A percentile compares a stretch with the other conserved stretches of the same genome.
These are phyloP conservation scores for Phyllosticta capitalensis DNA, from an alignment of 2,329 filamentous ascomycete species.

Conservation along the genomic window DNA sequence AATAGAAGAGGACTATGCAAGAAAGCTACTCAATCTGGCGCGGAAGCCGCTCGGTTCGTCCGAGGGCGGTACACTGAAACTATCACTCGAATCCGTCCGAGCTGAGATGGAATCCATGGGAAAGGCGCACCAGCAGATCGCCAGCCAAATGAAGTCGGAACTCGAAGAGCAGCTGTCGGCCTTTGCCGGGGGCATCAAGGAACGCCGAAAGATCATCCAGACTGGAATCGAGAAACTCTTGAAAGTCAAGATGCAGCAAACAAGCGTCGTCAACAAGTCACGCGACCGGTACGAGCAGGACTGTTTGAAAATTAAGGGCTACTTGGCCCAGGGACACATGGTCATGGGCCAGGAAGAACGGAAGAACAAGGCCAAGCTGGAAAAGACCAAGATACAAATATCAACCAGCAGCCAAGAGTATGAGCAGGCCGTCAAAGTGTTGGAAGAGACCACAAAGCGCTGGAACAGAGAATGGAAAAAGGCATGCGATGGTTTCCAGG, in stretches of 20 bases:
- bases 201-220: conserved; percentile 92
- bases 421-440: conserved; percentile 79
- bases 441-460: conserved; percentile 87
- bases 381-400: conserved; percentile 96
- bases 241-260: conserved; percentile 89
- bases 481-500: conserved; percentile 96
- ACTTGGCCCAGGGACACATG: conserved; percentile 97
- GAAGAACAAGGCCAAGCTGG: conserved; percentile 96
- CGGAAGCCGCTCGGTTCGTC: conserved; percentile 83
- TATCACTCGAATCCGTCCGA: conserved; percentile 77
- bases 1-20: conserved; percentile 93
- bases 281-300: conserved; percentile 95
- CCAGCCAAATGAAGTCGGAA: conserved; percentile 90
- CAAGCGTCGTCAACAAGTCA: conserved; percentile 83
- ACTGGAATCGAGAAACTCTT: conserved; percentile 86
- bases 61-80: conserved; percentile 73
- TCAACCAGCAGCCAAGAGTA: conserved; percentile 88
- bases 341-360: conserved; percentile 99
- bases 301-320: conserved; percentile 95
- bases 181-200: conserved; percentile 92
- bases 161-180: conserved; percentile 87
- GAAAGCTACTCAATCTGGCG: conserved; percentile 76
- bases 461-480: conserved; percentile 99
- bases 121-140: conserved; percentile 85
- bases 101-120: conserved; percentile 88